Evolutionary conservation across 2,329 filamentous ascomycete genomes (phyloP), one percentile per base, ranked within the genome.

Genomic region (Neurospora sp.): DNA sequence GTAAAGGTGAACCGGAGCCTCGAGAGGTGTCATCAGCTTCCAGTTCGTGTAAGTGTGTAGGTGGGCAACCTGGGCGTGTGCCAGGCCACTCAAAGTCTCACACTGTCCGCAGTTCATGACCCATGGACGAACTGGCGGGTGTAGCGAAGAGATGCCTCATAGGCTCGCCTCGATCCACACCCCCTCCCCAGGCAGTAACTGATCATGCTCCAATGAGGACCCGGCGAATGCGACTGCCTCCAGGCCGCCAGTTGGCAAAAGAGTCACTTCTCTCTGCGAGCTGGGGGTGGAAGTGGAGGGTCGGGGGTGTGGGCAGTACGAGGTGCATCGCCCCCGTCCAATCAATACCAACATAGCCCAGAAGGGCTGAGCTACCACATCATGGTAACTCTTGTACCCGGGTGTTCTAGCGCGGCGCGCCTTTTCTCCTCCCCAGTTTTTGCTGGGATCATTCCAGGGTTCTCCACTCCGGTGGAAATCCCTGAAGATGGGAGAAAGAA

Each of bases 321-420:
- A 67, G 38, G 69, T 69, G 67, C 41, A 46, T 68, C 52, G 57
- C 38, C 36, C 19, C 38, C 66, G 66, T 38, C 73, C 73, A 74
- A 74, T 73, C 33, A 67, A 36, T 28, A 37, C 39, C 15, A 40
- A 23, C 69, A 66, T 33, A 19, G 43, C 17, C 68, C 33, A 19
- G 39, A 39, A 72, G 67, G 74, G 72, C 73, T 75, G 73, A 72
- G 72, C 52, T 68, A 36, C 28, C 28, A 36, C 52, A 62, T 62
- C 28, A 12, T 33, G 28, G 52, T 62, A 62, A 62, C 52, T 36
- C 28, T 62, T 62, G 52, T 62, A 17, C 6, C 28, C 23, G 6
- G 52, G 23, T 15, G 15, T 62, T 62, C 52, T 62, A 62, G 52
- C 15, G 28, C 28, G 28, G 28, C 15, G 52, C 52, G 28, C 52